Conservation (phyloP, 2,329 filamentous ascomycete genomes). For the Colletotrichum costaricense region DNA sequence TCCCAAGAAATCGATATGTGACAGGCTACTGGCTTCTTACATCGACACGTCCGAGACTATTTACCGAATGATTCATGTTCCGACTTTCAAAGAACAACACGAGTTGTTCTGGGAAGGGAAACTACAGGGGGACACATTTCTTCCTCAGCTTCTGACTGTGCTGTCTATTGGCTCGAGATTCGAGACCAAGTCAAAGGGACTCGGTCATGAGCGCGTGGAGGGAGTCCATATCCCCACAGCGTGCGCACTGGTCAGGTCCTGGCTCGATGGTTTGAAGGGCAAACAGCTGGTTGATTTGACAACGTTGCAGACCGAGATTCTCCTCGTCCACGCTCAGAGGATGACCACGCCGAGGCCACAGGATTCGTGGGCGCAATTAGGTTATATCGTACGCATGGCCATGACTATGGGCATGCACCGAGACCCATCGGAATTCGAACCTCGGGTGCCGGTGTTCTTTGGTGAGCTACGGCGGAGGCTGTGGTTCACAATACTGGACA, state of each 20-base stretch:
- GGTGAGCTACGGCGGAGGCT: slow-evolving; percentile 65
- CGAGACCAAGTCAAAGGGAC: slow-evolving; percentile 60
- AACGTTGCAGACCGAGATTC: slow-evolving; percentile 64
- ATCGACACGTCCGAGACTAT: slow-evolving; percentile 63
- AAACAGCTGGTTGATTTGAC: slow-evolving; percentile 64
- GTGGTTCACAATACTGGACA: slow-evolving; percentile 68
- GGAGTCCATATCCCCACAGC: slow-evolving; percentile 69
- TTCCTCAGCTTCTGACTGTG: slow-evolving; percentile 64
- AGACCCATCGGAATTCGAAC: slow-evolving; percentile 64
- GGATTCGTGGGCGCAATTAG: slow-evolving; percentile 66
- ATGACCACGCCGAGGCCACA: slow-evolving; percentile 61
- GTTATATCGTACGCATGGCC: slow-evolving; percentile 65
- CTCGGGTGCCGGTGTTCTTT: slow-evolving; percentile 60
- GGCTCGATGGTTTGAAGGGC: slow-evolving; percentile 63
- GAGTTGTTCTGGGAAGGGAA: slow-evolving; percentile 63
- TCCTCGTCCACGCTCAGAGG: slow-evolving; percentile 64
- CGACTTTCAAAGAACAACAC: slow-evolving; percentile 63
- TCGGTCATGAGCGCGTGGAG: slow-evolving; percentile 62
- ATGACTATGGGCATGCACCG: slow-evolving; percentile 71
- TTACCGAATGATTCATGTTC: slow-evolving; percentile 64
- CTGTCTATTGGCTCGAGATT: slow-evolving; percentile 66
- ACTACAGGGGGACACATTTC: slow-evolving; percentile 59
- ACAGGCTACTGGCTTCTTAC: slow-evolving; percentile 61
- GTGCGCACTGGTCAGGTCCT: slow-evolving; percentile 64
- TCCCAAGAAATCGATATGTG: slow-evolving; percentile 62